phyloP scores from a whole-genome alignment of 192 early-diverging fungal species.

The Coemansia sp. region DNA sequence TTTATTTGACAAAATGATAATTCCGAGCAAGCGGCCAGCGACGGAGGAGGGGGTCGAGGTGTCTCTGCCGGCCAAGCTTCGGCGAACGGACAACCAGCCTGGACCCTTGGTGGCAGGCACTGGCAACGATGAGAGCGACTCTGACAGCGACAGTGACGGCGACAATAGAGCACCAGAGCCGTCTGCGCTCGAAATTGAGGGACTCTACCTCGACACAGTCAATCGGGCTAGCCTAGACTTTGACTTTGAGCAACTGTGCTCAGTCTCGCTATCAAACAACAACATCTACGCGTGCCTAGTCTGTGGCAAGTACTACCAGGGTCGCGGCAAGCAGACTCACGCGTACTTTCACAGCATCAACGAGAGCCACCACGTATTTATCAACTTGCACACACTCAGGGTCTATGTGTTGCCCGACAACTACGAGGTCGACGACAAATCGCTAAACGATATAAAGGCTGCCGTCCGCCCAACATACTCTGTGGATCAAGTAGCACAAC shows the following conservation, averaged over 20 bases:
- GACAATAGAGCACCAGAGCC: conserved; percentile 9
- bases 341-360: conserved; percentile 96
- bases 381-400: conserved; percentile 82
- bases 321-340: conserved; percentile 85
- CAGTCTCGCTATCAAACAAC: conserved; percentile 86
- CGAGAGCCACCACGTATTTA: conserved; percentile 94
- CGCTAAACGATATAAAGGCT: conserved; percentile 91
- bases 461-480: conserved; percentile 83
- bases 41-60: not conserved
- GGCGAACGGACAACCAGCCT: conserved; percentile 1
- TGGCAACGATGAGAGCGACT: not conserved
- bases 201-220: conserved; percentile 81
- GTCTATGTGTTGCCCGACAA: conserved; percentile 92
- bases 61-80: conserved; percentile 10
- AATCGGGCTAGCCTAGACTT: conserved; percentile 89
- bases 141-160: not conserved
- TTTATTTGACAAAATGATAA: conserved; percentile 5
- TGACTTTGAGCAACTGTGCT: conserved; percentile 98
- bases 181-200: conserved; percentile 27
- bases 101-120: not conserved
- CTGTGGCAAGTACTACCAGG: conserved; percentile 95
- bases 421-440: conserved; percentile 84
- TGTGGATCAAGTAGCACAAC: conserved; percentile 58
- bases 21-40: conserved; percentile 8
- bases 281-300: conserved; percentile 97